These are phyloP conservation scores for Pezicula carpinea DNA, from an alignment of 2,329 filamentous ascomycete genomes.

Conservation along the genomic window DNA sequence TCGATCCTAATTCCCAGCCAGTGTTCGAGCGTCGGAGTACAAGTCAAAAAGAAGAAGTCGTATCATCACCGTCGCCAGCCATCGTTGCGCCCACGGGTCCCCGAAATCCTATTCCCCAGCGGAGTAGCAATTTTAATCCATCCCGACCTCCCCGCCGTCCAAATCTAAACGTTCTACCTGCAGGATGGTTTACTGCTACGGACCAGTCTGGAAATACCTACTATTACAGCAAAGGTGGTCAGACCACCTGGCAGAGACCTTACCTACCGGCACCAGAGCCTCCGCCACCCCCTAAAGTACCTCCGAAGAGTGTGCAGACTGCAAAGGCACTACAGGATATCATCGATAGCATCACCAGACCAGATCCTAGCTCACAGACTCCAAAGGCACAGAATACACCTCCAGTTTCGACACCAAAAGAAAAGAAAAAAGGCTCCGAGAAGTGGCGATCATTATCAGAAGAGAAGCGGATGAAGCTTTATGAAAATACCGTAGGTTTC, in stretches of 20 bases:
- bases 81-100: conserved; percentile 44
- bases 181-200: conserved; percentile 80
- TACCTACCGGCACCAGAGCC: conserved; percentile 63
- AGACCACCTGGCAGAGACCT: conserved; percentile 78
- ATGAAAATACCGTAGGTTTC: conserved; percentile 79
- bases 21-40: conserved; percentile 61
- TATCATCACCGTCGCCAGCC: conserved; percentile 21
- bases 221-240: conserved; percentile 76
- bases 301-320: conserved; percentile 36
- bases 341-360: conserved; percentile 76
- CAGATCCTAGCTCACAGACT: conserved; percentile 35
- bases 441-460: conserved; percentile 65
- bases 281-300: conserved; percentile 50
- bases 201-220: conserved; percentile 70
- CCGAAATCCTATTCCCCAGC: conserved; percentile 41
- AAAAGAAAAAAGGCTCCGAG: conserved; percentile 57
- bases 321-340: conserved; percentile 77
- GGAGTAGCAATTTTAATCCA: conserved; percentile 47
- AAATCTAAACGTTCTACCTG: conserved; percentile 57
- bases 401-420: conserved; percentile 44
- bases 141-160: conserved; percentile 52
- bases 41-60: conserved; percentile 47
- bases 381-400: conserved; percentile 57
- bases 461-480: conserved; percentile 93
- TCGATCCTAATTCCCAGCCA: conserved; percentile 60